Base-by-base conservation (phyloP, 805 yeast genomes). In the Barnettozyma botsteinii region DNA sequence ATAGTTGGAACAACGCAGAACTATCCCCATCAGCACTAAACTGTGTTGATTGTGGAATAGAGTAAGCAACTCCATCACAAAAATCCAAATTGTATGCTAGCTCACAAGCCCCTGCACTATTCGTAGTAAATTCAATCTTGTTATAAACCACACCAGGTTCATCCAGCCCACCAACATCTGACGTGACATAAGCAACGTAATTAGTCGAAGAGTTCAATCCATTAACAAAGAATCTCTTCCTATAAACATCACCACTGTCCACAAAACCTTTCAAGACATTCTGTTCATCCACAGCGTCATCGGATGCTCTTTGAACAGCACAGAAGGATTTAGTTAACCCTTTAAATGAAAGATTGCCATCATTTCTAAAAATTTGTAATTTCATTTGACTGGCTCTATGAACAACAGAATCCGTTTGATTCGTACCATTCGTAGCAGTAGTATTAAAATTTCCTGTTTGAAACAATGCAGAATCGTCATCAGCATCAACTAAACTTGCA, bases 31-130 rank as follows among this genome's bases (percentile, higher is more conserved):
- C 56, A 4, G 51, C 45, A 2, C 61, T 59, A 23, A 62, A 63
- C 4, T 55, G 44, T 1, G 65, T 45, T 1, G 74, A 60, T 22
- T 65, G 68, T 0, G 98, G 98, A 0, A 85, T 96, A 0, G 95
- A 73, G 61, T 89, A 91, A 1, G 96, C 93, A 19, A 91, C 94
- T 33, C 76, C 74, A 23, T 69, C 60, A 60, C 98, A 91, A 53
- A 88, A 88, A 3, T 75, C 79, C 43, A 91, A 66, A 43, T 77
- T 83, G 56, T 75, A 86, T 14, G 88, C 73, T 35, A 89, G 62
- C 44, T 81, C 75, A 58, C 98, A 91, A 2, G 85, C 73, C 15
- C 66, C 64, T 2, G 69, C 56, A 20, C 59, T 60, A 59, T 74
- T 60, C 2, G 86, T 77, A 30, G 73, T 70, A 43, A 91, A 85